phyloP scores from a whole-genome alignment of 352 stramenopile genomes.

The Globisporangium rhizosaccharum region DNA sequence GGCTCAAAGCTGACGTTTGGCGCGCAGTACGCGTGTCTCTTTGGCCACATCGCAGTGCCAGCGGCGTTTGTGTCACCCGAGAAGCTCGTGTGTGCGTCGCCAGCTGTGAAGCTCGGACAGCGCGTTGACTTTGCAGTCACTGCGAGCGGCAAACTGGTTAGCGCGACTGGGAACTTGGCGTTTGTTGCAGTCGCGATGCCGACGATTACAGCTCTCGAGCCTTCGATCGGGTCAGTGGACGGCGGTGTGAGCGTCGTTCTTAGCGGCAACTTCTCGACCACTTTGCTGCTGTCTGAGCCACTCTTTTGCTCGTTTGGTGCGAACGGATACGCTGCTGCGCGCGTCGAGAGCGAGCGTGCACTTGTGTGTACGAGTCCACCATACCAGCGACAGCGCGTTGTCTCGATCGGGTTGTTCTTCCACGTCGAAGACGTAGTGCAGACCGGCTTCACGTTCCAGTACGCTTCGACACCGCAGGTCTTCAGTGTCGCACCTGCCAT shows the following conservation, averaged over 20 bases:
- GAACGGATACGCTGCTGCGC: conserved; percentile 4
- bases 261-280: conserved; percentile 20
- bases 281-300: background rate
- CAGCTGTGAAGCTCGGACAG: conserved; percentile 10
- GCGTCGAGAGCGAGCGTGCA: conserved; percentile 7
- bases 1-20: conserved; percentile 22
- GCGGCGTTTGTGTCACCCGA: conserved; percentile 22
- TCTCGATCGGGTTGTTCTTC: conserved; percentile 26
- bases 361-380: conserved; percentile 25
- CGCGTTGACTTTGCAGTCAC: conserved; percentile 16
- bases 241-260: conserved; percentile 29
- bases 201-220: conserved; percentile 16
- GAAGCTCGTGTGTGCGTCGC: conserved; percentile 25
- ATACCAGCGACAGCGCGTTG: background rate
- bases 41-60: conserved; percentile 19
- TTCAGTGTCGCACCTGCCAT: conserved; percentile 1
- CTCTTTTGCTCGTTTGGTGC: conserved; percentile 33
- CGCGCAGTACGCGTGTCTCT: conserved; percentile 23
- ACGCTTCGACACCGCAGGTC: conserved; percentile 18
- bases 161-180: conserved; percentile 7
- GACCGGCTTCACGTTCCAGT: conserved; percentile 29
- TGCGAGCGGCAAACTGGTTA: conserved; percentile 8
- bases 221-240: conserved; percentile 15
- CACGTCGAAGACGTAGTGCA: conserved; percentile 14
- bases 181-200: conserved; percentile 22